Base-by-base conservation (phyloP, 306 rosid genomes). In the Begonia peltatifolia region DNA sequence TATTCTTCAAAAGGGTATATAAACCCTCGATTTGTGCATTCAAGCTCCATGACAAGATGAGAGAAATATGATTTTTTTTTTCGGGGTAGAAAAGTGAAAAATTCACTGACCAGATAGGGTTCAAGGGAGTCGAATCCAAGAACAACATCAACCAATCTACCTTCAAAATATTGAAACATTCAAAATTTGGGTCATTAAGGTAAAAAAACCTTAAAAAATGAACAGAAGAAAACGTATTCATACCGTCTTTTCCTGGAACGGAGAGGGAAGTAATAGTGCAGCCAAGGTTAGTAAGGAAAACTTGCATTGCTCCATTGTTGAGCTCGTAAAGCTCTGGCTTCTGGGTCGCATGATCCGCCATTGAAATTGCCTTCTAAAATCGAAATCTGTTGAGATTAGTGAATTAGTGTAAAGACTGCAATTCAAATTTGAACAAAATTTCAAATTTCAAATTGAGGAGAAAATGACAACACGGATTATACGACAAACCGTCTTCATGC, bases 91-190 rank as follows among this genome's bases (percentile, higher is more conserved):
- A 53, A 46, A 20, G 46, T 2, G 12, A 2, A 43, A 30, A 57
- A 55, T 35, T 30, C 38, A 30, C 38, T 58, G 60, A 83, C 95
- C 92, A 74, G 63, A 71, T 90, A 90, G 2, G 94, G 83, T 12
- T 90, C 99, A 22, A 86, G 61, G 35, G 85, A 67, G 63, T 86
- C 95, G 61, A 90, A 86, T 58, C 99, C 99, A 36, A 90, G 99
- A 69, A 90, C 99, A 59, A 90, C 83, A 64, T 90, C 99, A 38
- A 76, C 84, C 72, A 74, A 73, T 18, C 64, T 76, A 6, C 95
- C 97, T 89, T 58, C 62, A 68, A 66, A 62, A 38, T 38, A 16
- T 43, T 58, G 23, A 35, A 52, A 41, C 51, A 41, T 2, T 3
- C 42, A 55, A 46, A 41, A 36, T 53, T 64, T 56, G 69, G 14